Evolutionary conservation across 1,139 yeast genomes (phyloP), one percentile per base, ranked within the genome.

Genomic region (Meyerozyma elateridarum): DNA sequence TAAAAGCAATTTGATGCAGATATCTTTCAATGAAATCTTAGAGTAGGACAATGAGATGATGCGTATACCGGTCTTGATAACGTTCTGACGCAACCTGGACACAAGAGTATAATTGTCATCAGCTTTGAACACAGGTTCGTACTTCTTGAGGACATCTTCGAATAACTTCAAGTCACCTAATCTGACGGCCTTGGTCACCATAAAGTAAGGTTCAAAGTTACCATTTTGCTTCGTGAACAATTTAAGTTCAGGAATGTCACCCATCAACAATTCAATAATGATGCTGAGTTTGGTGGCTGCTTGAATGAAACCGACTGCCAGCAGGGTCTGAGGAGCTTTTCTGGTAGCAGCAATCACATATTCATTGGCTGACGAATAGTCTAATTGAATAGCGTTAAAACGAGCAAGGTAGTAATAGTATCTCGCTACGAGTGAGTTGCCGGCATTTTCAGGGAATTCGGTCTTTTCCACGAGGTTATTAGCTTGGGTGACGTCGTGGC

Each of bases 51-150:
- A 70, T 11, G 96, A 85, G 51, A 93, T 87, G 49, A 87, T 85
- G 59, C 98, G 76, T 41, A 93, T 88, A 50, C 98, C 99, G 1
- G 99, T 89, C 63, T 91, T 93, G 59, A 93, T 91, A 41, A 93
- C 99, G 56, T 91, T 93, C 54, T 94, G 96, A 56, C 97, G 84
- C 49, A 93, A 73, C 53, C 98, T 77, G 31, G 87, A 72, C 32
- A 93, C 93, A 48, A 93, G 72, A 20, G 88, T 85, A 54, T 79
- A 85, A 47, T 81, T 85, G 36, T 85, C 89, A 58, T 93, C 98
- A 37, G 67, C 73, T 48, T 78, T 71, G 48, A 89, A 77, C 27
- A 61, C 66, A 2, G 60, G 61, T 44, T 80, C 85, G 53, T 80
- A 82, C 47, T 76, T 73, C 29, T 69, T 62, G 45, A 89, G 68